phyloP scores from a whole-genome alignment of 1,284 basidiomycete genomes.

The Vanrija sp. region DNA sequence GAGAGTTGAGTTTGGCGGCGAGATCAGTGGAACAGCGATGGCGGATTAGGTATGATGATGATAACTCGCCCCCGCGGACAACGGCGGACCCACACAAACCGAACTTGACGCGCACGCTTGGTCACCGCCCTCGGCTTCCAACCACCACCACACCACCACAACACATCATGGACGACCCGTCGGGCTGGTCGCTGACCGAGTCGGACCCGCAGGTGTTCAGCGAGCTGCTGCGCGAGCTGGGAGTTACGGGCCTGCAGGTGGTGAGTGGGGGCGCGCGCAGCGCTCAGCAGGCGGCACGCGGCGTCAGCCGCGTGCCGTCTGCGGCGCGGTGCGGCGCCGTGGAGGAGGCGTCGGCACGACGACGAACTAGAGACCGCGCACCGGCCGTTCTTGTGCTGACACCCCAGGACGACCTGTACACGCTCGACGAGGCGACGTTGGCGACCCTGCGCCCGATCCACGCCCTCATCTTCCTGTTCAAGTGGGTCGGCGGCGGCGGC shows the following conservation, averaged over 20 bases:
- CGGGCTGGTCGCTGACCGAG: constrained; percentile 50
- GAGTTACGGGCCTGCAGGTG: constrained; percentile 52
- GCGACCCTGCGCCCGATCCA: constrained; percentile 71
- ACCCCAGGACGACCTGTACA: constrained; percentile 71
- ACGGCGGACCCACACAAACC: too few relatives aligned
- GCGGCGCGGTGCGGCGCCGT: not conserved
- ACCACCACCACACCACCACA: not conserved
- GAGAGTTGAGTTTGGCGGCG: too few relatives aligned
- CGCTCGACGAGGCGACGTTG: constrained; percentile 70
- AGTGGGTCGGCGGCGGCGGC: constrained; percentile 64
- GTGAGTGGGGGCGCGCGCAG: constrained; percentile 27
- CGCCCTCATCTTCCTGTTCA: constrained; percentile 89
- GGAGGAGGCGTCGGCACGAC: not conserved
- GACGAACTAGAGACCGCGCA: not conserved
- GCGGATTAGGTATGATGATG: too few relatives aligned
- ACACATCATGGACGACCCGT: constrained; percentile 35
- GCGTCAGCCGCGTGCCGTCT: too few relatives aligned
- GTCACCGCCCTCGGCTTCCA: too few relatives aligned
- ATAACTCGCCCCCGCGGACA: too few relatives aligned
- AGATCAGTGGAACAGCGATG: too few relatives aligned
- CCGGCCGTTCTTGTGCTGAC: not conserved
- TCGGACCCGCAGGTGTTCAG: constrained; percentile 53
- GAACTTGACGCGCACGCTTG: too few relatives aligned
- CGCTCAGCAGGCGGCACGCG: too few relatives aligned
- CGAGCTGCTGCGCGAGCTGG: constrained; percentile 49